Evolutionary conservation across 2,329 filamentous ascomycete species (phyloP), one percentile per base, ranked within the genome.

Genomic region (Teratosphaeria destructans): DNA sequence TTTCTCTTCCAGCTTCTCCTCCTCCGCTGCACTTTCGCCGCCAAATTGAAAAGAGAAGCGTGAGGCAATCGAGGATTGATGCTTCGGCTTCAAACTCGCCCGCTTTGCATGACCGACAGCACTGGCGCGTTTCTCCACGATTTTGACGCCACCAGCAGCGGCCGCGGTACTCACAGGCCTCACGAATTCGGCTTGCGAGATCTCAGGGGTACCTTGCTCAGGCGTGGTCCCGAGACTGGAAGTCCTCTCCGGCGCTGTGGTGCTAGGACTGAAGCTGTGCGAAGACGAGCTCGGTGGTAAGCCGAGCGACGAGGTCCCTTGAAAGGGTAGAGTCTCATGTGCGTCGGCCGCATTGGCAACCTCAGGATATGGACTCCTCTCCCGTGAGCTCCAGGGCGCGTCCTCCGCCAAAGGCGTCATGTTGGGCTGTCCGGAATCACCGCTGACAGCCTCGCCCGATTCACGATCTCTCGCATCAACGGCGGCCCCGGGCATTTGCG

Each of bases 11-110:
- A 91, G 75, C 43, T 87, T 71, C 71, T 85, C 87, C 71, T 87
- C 84, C 67, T 87, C 82, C 0, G 78, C 76, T 4, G 80, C 77
- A 5, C 82, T 84, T 14, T 87, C 87, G 5, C 85, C 82, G 5
- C 85, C 82, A 79, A 91, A 89, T 67, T 92, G 88, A 67, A 93
- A 93, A 67, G 88, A 92, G 69, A 93, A 92, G 14, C 89, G 79
- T 0, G 87, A 90, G 0, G 88, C 89, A 11, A 86, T 89, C 70
- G 88, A 91, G 3, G 72, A 74, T 54, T 77, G 70, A 63, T 79
- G 77, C 54, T 75, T 72, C 4, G 76, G 77, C 11, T 75, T 52
- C 32, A 16, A 11, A 49, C 29, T 27, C 56, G 52, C 12, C 11
- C 59, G 47, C 34, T 63, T 64, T n/a, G 67, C 60, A 53, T 71